Conservation (phyloP, 225 moss, liverwort and hornwort genomes). For the Neckera pumila region DNA sequence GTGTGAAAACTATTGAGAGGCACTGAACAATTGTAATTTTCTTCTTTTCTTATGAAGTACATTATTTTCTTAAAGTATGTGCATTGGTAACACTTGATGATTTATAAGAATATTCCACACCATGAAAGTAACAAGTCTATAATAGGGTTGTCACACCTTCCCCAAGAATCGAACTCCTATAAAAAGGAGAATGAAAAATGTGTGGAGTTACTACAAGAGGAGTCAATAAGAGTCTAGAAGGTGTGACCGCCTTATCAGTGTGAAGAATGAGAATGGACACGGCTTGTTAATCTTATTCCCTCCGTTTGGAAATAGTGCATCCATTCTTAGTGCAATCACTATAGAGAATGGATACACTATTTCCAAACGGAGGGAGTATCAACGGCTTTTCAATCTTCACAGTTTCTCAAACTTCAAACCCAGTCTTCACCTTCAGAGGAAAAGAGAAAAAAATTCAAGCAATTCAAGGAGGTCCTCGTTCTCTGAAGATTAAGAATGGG, state of each 20-base stretch:
- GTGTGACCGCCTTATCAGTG: not conserved
- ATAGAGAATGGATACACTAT: too few relatives aligned
- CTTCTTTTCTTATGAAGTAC: not conserved
- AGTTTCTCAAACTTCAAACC: too few relatives aligned
- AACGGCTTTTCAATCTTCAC: not conserved
- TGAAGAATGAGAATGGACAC: not conserved
- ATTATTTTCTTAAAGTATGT: not conserved
- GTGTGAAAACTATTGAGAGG: not conserved
- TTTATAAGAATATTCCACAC: not conserved
- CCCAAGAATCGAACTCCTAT: not conserved
- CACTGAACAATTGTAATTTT: not conserved
- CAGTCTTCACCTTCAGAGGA: rapidly evolving
- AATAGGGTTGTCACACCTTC: not conserved
- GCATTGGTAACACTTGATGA: not conserved
- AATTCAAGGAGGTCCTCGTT: too few relatives aligned
- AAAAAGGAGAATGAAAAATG: not conserved
- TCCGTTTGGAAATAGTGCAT: too few relatives aligned
- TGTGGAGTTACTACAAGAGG: not conserved
- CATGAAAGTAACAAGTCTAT: not conserved
- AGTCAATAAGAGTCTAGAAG: too few relatives aligned
- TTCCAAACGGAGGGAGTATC: too few relatives aligned
- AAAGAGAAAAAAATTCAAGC: too few relatives aligned
- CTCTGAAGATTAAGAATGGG: not conserved
- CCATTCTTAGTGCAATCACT: too few relatives aligned
- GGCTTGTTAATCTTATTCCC: not conserved